phyloP scores from a whole-genome alignment of 2,329 filamentous ascomycete genomes.

The Beauveria caledonica region DNA sequence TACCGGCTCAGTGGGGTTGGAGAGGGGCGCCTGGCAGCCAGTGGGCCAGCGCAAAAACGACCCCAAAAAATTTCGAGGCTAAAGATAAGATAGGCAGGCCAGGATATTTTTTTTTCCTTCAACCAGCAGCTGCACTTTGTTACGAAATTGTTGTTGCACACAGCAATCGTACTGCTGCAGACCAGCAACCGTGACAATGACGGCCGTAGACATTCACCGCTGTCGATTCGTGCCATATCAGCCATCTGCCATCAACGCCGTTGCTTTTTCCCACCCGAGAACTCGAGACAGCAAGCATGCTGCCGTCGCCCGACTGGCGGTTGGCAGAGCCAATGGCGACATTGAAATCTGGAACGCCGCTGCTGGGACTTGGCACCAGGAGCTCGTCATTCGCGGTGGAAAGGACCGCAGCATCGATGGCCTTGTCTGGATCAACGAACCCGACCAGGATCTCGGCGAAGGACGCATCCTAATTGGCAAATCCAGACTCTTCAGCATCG shows the following conservation, averaged over 20 bases:
- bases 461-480: slow-evolving; percentile 59
- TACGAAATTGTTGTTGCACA: background rate
- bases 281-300: slow-evolving; percentile 38
- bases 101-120: slow-evolving; percentile 21
- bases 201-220: slow-evolving; percentile 85
- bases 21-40: background rate
- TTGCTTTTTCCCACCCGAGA: slow-evolving; percentile 80
- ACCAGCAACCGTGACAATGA: slow-evolving; percentile 11
- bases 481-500: slow-evolving; percentile 89
- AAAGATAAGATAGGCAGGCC: slow-evolving; percentile 15
- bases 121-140: slow-evolving; percentile 8
- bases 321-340: slow-evolving; percentile 89
- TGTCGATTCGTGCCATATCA: slow-evolving; percentile 93
- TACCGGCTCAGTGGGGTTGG: background rate
- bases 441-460: slow-evolving; percentile 58
- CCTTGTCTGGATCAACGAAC: slow-evolving; percentile 83
- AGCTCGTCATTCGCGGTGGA: slow-evolving; percentile 75
- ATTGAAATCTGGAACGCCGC: slow-evolving; percentile 97
- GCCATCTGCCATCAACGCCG: slow-evolving; percentile 83
- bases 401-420: slow-evolving; percentile 83
- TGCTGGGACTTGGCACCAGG: slow-evolving; percentile 78
- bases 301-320: slow-evolving; percentile 64
- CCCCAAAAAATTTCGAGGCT: slow-evolving; percentile 20
- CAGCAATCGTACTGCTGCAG: slow-evolving; percentile 1
- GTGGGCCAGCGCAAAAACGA: slow-evolving; percentile 3